phyloP scores from a whole-genome alignment of 208 protist species.

The Angomonas deanei region DNA sequence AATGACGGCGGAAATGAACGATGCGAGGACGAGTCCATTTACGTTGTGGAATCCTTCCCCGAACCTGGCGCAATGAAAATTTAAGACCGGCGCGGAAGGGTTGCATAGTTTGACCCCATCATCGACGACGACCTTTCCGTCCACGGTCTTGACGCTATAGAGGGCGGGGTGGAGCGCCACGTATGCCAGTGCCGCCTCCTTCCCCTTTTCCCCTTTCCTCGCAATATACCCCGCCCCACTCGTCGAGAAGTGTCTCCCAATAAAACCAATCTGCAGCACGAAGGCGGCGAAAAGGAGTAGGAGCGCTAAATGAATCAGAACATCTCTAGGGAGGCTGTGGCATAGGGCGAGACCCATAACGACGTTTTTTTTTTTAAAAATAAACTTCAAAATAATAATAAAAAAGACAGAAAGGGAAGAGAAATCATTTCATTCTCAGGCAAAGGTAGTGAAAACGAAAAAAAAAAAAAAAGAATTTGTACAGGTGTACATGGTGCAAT shows the following conservation, averaged over 20 bases:
- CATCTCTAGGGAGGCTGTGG: slow-evolving; percentile 45
- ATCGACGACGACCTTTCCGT: slow-evolving; percentile 1
- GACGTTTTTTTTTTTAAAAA: neutral
- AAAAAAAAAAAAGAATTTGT: slow-evolving; percentile 16
- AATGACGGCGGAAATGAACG: slow-evolving; percentile 42
- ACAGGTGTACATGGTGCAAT: neutral
- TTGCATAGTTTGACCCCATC: slow-evolving; percentile 25
- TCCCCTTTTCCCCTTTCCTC: neutral
- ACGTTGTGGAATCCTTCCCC: slow-evolving; percentile 44
- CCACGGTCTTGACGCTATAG: slow-evolving; percentile 8
- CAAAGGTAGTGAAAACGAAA: neutral
- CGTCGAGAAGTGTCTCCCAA: slow-evolving; percentile 25
- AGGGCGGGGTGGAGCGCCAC: slow-evolving; percentile 30
- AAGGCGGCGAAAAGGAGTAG: slow-evolving; percentile 39
- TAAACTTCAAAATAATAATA: neutral
- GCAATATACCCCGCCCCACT: slow-evolving; percentile 29
- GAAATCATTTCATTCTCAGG: neutral
- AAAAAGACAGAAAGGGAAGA: neutral
- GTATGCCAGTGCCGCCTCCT: slow-evolving; percentile 14
- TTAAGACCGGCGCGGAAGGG: slow-evolving; percentile 17
- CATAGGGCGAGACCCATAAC: slow-evolving; percentile 43
- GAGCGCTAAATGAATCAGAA: slow-evolving; percentile 20
- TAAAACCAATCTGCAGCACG: slow-evolving; percentile 38
- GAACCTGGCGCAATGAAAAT: slow-evolving; percentile 43
- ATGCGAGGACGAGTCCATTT: slow-evolving; percentile 37